Evolutionary conservation across 805 yeast genomes (phyloP).

Genomic region (Pichia cephalocereana): DNA sequence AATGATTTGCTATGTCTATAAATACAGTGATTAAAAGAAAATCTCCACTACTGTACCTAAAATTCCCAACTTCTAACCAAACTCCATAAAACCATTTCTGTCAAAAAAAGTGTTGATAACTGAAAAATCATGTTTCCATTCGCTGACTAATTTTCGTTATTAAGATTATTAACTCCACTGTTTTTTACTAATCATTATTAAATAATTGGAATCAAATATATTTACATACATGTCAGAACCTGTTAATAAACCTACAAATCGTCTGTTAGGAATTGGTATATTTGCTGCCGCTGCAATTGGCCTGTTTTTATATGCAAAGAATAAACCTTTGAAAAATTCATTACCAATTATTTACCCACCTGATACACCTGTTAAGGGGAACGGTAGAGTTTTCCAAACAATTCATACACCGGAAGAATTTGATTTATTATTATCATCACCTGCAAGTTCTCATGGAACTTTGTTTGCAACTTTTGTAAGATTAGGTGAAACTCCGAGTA

Average conservation of each 20-base stretch:
- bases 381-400: slow-evolving; percentile 40
- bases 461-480: slow-evolving; percentile 40
- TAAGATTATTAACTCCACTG: too few relatives aligned
- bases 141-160: slow-evolving; percentile 2
- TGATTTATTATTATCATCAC: slow-evolving; percentile 32
- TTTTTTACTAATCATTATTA: background rate
- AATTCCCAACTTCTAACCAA: too few relatives aligned
- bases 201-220: too few relatives aligned
- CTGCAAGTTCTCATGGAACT: slow-evolving; percentile 6
- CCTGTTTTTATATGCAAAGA: background rate
- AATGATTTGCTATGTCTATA: too few relatives aligned
- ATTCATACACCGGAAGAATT: slow-evolving; percentile 52
- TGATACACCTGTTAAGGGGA: slow-evolving; percentile 9
- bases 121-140: background rate
- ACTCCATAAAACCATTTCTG: too few relatives aligned
- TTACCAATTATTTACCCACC: slow-evolving; percentile 27
- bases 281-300: slow-evolving; percentile 6
- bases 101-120: background rate
- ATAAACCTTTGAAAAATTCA: slow-evolving; percentile 5
- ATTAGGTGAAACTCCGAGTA: slow-evolving; percentile 52
- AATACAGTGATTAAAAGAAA: too few relatives aligned
- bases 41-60: too few relatives aligned
- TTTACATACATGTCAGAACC: background rate
- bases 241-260: background rate
- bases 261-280: slow-evolving; percentile 2